Percentiles rank a stretch among this genome's conserved stretches.
These are phyloP conservation scores for Fusarium dimerum DNA, from an alignment of 2,329 filamentous ascomycete species.

Conservation along the genomic window DNA sequence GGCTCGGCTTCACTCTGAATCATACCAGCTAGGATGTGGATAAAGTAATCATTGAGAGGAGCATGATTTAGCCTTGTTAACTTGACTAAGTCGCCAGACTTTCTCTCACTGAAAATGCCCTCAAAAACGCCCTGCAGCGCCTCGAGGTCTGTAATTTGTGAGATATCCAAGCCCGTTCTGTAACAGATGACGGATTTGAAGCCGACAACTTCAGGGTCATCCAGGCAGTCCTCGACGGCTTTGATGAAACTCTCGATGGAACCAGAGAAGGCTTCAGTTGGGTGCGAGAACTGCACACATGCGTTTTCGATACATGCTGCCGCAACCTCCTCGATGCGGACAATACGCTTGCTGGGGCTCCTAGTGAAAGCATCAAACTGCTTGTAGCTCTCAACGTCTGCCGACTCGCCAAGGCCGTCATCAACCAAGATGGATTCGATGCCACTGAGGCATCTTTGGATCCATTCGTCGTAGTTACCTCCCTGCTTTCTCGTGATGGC, in stretches of 20 bases:
- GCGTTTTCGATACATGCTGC: conserved; percentile 58
- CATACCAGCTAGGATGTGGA: conserved; percentile 62
- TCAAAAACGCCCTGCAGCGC: conserved; percentile 40
- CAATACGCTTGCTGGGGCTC: conserved; percentile 69
- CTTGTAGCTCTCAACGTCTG: conserved; percentile 57
- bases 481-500: conserved; percentile 44
- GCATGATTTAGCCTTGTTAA: conserved; percentile 62
- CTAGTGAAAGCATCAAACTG: conserved; percentile 69
- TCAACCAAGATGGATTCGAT: conserved; percentile 78
- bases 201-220: conserved; percentile 68
- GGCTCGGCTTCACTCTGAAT: conserved; percentile 49
- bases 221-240: conserved; percentile 56
- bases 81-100: conserved; percentile 15
- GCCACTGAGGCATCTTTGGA: conserved; percentile 65
- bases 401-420: conserved; percentile 64
- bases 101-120: background rate
- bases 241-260: conserved; percentile 40
- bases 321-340: conserved; percentile 75
- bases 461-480: conserved; percentile 56
- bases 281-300: conserved; percentile 33
- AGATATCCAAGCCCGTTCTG: conserved; percentile 69
- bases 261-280: conserved; percentile 30
- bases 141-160: conserved; percentile 43
- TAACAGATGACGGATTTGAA: conserved; percentile 89
- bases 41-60: conserved; percentile 68